Evolutionary conservation across 352 stramenopile species (phyloP).

Genomic region (Phytophthora capsici): DNA sequence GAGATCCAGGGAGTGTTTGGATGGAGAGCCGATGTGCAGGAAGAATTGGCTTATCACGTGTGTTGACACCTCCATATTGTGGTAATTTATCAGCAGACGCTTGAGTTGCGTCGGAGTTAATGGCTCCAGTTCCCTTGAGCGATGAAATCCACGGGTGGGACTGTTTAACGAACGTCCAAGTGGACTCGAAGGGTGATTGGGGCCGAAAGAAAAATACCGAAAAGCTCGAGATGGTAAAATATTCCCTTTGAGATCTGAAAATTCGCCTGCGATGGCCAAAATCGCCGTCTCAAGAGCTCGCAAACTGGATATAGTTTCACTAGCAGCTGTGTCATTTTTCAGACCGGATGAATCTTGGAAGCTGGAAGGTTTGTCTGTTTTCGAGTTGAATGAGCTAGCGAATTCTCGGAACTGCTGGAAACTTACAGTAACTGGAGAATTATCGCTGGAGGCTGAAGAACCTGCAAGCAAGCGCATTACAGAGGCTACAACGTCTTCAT

Average conservation of each 20-base stretch:
- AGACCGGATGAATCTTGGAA: neutral
- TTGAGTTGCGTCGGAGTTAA: conserved; percentile 49
- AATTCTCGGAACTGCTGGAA: conserved; percentile 33
- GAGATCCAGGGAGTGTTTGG: conserved; percentile 56
- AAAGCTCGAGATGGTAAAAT: conserved; percentile 39
- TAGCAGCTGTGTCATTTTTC: neutral
- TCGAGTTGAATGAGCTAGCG: conserved; percentile 1
- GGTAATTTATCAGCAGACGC: conserved; percentile 31
- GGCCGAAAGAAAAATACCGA: conserved; percentile 39
- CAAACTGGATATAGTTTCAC: conserved; percentile 30
- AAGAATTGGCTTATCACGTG: conserved; percentile 66
- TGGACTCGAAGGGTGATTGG: neutral
- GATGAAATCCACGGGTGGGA: too few species aligned
- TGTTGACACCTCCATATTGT: conserved; percentile 45
- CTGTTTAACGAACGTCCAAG: conserved; percentile 10
- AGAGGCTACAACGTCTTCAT: conserved; percentile 18
- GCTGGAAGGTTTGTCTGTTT: neutral
- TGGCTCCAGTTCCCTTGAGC: conserved; percentile 27
- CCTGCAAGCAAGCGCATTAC: conserved; percentile 25
- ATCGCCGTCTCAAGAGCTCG: conserved; percentile 44
- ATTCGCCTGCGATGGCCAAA: conserved; percentile 35
- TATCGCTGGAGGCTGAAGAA: neutral
- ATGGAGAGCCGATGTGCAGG: conserved; percentile 46
- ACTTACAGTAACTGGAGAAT: conserved; percentile 7
- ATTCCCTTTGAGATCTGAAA: conserved; percentile 23